These are phyloP conservation scores for Lactarius hengduanensis DNA, from an alignment of 768 basidiomycete species.

Conservation along the genomic window DNA sequence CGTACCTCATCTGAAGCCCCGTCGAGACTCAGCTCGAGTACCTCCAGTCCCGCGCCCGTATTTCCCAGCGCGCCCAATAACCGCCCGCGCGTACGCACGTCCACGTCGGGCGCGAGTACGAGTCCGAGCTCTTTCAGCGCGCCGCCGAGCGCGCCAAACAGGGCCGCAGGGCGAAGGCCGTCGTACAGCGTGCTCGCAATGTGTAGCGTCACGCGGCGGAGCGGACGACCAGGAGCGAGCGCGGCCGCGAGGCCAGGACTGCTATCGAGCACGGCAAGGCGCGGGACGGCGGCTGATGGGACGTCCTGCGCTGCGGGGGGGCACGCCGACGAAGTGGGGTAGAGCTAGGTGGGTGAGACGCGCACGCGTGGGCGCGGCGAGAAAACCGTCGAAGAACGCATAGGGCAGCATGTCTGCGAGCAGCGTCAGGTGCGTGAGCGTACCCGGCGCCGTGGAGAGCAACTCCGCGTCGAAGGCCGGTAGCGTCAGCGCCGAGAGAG, in stretches of 20 bases:
- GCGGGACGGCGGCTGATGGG: conserved; percentile 19
- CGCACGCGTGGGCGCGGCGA: conserved; percentile 31
- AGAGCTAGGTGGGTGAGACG: conserved; percentile 23
- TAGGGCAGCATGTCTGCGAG: conserved; percentile 30
- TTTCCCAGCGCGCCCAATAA: conserved; percentile 35
- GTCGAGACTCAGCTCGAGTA: conserved; percentile 33
- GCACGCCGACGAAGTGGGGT: conserved; percentile 18
- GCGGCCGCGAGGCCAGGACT: conserved; percentile 28
- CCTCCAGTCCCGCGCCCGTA: conserved; percentile 32
- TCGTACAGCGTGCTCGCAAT: conserved; percentile 38
- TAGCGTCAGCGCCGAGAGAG: conserved; percentile 32
- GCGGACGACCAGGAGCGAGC: conserved; percentile 29
- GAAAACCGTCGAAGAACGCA: conserved; percentile 32
- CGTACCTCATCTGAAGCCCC: conserved; percentile 35
- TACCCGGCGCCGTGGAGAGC: conserved; percentile 31
- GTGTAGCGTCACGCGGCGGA: conserved; percentile 31
- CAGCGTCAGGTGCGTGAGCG: conserved; percentile 31
- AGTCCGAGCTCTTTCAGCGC: conserved; percentile 25
- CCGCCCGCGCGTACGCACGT: conserved; percentile 36
- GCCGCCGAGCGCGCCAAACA: conserved; percentile 32
- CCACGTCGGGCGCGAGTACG: conserved; percentile 31
- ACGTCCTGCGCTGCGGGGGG: conserved; percentile 21
- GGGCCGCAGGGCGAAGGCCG: conserved; percentile 35
- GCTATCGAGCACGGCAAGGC: conserved; percentile 30
- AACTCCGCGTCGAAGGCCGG: conserved; percentile 33